Evolutionary conservation across 202 grass and related monocot species (phyloP), one percentile per base, ranked within the genome.

Genomic region (Brachypodium distachyon): DNA sequence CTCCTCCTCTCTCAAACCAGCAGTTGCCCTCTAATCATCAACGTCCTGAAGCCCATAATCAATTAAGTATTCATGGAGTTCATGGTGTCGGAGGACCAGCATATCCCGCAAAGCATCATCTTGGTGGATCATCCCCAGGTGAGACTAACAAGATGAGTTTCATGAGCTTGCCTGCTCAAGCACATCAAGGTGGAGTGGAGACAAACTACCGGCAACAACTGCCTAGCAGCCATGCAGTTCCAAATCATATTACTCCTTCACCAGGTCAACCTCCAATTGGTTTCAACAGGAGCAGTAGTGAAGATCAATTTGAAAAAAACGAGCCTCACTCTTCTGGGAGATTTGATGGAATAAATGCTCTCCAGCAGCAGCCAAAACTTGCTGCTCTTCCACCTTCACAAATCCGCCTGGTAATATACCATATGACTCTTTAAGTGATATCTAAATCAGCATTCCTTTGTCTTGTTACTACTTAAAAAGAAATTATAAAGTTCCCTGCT

Each of bases 301-400:
- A 90, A 39, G 86, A 83, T 61, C 86, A 72, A 43, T 81, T 74
- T 72, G 86, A 85, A 93, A 91, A 67, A 78, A 85, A 79, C 28
- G 82, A 85, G 27, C 34, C 54, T 87, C 82, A 82, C 80, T 68
- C 84, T 46, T 79, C 73, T 80, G 61, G 71, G 50, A 90, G 85
- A 61, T 68, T 90, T 72, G 85, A 90, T 80, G 88, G 82, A 65
- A 53, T 81, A 80, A 87, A 85, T 77, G 78, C 72, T 74, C 73
- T 74, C 18, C 84, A 80, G 34, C 85, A 87, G 71, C 91, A 92
- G 64, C 92, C 96, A 74, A 98, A 92, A 77, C 77, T 87, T 61
- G 85, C 91, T 64, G 65, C 85, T 76, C 75, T 95, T 36, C 95
- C 95, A 22, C 25, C 63, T 33, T 9, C 81, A 70, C 80, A 85